A percentile compares a stretch with the other conserved stretches of the same genome.
Evolutionary conservation across 176 grass and related monocot genomes (phyloP).

Genomic region (Typha latifolia): DNA sequence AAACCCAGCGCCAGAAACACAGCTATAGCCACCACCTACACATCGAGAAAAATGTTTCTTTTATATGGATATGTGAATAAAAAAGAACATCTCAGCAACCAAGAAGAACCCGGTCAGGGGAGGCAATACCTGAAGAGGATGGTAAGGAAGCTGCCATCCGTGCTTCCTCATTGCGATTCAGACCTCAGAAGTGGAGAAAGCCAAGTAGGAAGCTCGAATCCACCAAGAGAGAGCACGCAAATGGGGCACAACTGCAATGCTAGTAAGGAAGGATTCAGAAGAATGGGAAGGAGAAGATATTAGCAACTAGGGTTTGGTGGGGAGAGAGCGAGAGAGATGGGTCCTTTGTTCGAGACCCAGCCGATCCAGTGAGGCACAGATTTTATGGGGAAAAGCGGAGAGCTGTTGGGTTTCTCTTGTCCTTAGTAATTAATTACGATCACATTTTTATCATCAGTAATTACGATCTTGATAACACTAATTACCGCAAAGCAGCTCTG

Average conservation of each 20-base stretch:
- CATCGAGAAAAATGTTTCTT: not conserved
- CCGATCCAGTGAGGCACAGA: constrained; percentile 8
- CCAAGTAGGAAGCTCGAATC: not conserved
- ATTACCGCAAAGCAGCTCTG: no score
- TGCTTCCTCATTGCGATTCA: constrained; percentile 73
- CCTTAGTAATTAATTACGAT: not conserved
- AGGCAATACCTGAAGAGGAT: constrained; percentile 69
- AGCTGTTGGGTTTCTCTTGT: constrained; percentile 1
- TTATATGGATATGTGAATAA: no score
- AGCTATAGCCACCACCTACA: constrained; percentile 87
- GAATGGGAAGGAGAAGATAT: not conserved
- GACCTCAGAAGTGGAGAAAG: not conserved
- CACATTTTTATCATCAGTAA: no score
- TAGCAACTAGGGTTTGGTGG: no score
- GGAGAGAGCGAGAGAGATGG: not conserved
- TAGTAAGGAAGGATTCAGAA: not conserved
- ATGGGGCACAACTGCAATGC: not conserved
- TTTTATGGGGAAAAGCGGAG: constrained; percentile 13
- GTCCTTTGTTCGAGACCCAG: no score
- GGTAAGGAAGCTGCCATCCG: constrained; percentile 97
- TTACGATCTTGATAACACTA: no score
- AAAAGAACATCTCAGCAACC: no score
- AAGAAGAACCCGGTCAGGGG: not conserved
- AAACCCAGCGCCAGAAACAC: constrained; percentile 87
- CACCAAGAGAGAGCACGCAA: not conserved